These are phyloP conservation scores for Colletotrichum orchidophilum DNA, from an alignment of 2,329 filamentous ascomycete genomes.

Conservation along the genomic window DNA sequence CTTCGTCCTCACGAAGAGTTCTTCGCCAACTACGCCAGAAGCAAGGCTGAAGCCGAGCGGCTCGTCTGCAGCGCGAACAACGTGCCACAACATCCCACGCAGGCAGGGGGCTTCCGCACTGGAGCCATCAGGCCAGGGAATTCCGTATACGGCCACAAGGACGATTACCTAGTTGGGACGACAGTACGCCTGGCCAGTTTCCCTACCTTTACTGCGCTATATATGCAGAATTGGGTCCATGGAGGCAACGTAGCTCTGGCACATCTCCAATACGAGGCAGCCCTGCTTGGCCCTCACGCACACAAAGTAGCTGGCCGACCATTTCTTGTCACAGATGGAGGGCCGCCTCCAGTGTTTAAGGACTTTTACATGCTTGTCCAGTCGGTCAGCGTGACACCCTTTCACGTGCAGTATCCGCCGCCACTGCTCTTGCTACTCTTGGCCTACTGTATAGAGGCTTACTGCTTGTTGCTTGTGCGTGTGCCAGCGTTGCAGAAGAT, in stretches of 20 bases:
- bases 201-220: constrained; percentile 54
- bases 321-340: constrained; percentile 61
- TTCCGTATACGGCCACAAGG: constrained; percentile 60
- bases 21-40: constrained; percentile 60
- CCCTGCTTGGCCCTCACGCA: constrained; percentile 51
- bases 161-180: constrained; percentile 51
- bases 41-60: constrained; percentile 62
- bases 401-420: constrained; percentile 44
- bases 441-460: constrained; percentile 49
- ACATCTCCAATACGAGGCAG: constrained; percentile 62
- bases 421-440: constrained; percentile 49
- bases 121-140: constrained; percentile 64
- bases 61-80: constrained; percentile 56
- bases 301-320: constrained; percentile 54
- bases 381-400: constrained; percentile 41
- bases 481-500: constrained; percentile 38
- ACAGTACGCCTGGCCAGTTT: constrained; percentile 49
- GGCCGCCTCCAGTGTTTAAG: constrained; percentile 51
- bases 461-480: constrained; percentile 42
- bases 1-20: constrained; percentile 52
- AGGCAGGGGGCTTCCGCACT: constrained; percentile 54
- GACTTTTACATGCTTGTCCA: constrained; percentile 50
- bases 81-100: constrained; percentile 30
- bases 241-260: constrained; percentile 62
- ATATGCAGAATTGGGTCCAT: constrained; percentile 60